Conservation (phyloP, 352 stramenopile genomes). For the Pythium vanterpoolii region DNA sequence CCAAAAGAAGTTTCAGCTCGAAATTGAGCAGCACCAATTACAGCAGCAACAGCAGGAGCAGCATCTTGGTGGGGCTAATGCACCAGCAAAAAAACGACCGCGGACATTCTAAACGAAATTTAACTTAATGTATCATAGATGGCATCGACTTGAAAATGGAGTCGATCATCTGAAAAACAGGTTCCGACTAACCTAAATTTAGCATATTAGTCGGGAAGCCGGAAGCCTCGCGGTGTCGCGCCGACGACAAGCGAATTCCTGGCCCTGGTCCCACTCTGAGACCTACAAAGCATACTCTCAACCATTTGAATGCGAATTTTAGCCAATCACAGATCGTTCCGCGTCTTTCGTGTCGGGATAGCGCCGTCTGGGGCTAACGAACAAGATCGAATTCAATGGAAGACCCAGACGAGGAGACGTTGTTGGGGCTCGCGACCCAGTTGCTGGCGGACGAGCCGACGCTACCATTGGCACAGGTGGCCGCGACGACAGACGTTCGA, state of each 20-base stretch:
- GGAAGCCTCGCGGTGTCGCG: too few species aligned
- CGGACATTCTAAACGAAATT: background rate
- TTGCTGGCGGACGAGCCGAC: constrained; percentile 36
- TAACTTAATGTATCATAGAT: too few species aligned
- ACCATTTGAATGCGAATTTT: background rate
- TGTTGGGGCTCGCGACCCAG: constrained; percentile 40
- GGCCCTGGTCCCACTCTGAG: background rate
- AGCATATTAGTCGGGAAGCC: too few species aligned
- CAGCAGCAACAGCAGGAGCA: constrained; percentile 2
- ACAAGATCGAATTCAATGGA: constrained; percentile 28
- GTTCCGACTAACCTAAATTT: too few species aligned
- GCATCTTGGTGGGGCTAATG: background rate
- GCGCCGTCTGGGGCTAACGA: background rate
- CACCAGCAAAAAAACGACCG: background rate
- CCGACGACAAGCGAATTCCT: too few species aligned
- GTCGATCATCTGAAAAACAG: too few species aligned
- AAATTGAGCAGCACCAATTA: background rate
- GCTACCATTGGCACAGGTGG: constrained; percentile 25
- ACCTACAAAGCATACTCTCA: background rate
- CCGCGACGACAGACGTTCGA: constrained; percentile 8
- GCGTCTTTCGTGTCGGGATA: background rate
- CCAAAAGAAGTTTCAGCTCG: constrained; percentile 3
- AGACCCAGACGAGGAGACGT: constrained; percentile 25
- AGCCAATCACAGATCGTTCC: background rate
- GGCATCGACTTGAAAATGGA: too few species aligned